Percentiles rank a stretch among this genome's conserved stretches.
Evolutionary conservation across 1,139 yeast genomes (phyloP).

Genomic region (Sugiyamaella neomexicana): DNA sequence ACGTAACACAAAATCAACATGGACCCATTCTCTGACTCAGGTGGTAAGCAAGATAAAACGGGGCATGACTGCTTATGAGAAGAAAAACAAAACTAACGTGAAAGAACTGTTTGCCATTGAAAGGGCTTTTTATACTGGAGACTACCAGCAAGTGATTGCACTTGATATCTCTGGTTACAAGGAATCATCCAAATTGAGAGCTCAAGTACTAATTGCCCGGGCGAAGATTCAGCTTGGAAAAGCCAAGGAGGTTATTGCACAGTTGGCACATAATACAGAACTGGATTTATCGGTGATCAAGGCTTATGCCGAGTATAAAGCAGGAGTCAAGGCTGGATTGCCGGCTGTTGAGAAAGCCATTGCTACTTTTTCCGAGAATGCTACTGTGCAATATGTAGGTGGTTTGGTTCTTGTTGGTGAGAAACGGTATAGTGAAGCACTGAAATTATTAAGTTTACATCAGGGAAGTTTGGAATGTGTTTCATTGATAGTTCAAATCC

Average conservation of each 20-base stretch:
- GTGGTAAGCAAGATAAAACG: slow-evolving; percentile 27
- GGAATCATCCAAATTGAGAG: slow-evolving; percentile 33
- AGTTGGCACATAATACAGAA: slow-evolving; percentile 27
- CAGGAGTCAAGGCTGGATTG: slow-evolving; percentile 24
- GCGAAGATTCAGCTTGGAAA: slow-evolving; percentile 42
- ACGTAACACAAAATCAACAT: slow-evolving; percentile 19
- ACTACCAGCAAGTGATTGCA: slow-evolving; percentile 38
- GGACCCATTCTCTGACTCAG: slow-evolving; percentile 39
- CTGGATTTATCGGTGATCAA: slow-evolving; percentile 29
- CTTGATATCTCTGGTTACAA: slow-evolving; percentile 33
- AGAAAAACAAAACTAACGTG: slow-evolving; percentile 7
- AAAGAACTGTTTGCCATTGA: slow-evolving; percentile 41
- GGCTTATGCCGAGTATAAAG: slow-evolving; percentile 30
- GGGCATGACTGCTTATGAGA: too few relatives aligned
- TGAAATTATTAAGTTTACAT: slow-evolving; percentile 36
- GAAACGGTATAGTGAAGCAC: slow-evolving; percentile 39
- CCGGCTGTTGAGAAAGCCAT: slow-evolving; percentile 32
- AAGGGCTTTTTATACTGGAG: slow-evolving; percentile 45
- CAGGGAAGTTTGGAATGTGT: slow-evolving; percentile 42
- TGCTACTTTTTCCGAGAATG: slow-evolving; percentile 29
- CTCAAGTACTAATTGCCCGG: slow-evolving; percentile 39
- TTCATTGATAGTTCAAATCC: slow-evolving; percentile 42
- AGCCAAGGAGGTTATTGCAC: slow-evolving; percentile 36
- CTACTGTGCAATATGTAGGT: slow-evolving; percentile 39
- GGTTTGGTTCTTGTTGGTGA: slow-evolving; percentile 39